Percentiles rank a stretch among this genome's conserved stretches.
phyloP scores from a whole-genome alignment of 2,329 filamentous ascomycete species.

The Fusarium xylarioides region DNA sequence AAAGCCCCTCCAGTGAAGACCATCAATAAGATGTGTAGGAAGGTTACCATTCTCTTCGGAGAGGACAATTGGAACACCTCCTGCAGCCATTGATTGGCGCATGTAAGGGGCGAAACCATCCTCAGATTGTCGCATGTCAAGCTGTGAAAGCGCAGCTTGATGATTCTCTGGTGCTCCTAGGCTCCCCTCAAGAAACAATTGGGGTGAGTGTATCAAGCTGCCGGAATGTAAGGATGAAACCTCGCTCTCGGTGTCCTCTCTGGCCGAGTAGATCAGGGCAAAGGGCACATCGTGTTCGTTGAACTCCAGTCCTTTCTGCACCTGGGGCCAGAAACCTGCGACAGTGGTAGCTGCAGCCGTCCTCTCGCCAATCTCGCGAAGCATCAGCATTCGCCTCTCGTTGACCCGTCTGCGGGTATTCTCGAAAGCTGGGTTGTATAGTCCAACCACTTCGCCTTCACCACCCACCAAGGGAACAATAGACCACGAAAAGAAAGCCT shows the following conservation, averaged over 20 bases:
- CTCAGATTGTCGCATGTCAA: conserved; percentile 75
- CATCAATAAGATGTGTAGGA: conserved; percentile 70
- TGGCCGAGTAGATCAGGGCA: conserved; percentile 78
- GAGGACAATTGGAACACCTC: conserved; percentile 72
- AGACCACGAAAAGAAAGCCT: conserved; percentile 85
- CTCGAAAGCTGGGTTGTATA: conserved; percentile 85
- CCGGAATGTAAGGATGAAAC: conserved; percentile 76
- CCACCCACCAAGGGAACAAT: conserved; percentile 80
- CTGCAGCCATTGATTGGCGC: conserved; percentile 75
- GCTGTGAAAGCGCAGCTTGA: conserved; percentile 62
- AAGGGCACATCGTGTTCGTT: conserved; percentile 83
- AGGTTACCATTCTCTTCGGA: conserved; percentile 73
- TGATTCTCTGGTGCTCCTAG: conserved; percentile 75
- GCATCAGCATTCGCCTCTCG: conserved; percentile 80
- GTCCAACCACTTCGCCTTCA: conserved; percentile 76
- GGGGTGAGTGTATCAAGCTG: conserved; percentile 67
- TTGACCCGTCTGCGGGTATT: conserved; percentile 82
- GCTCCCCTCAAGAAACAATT: conserved; percentile 75
- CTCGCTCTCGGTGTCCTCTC: conserved; percentile 76
- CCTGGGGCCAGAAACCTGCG: conserved; percentile 76
- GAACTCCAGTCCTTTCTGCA: conserved; percentile 73
- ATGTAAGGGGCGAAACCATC: conserved; percentile 82
- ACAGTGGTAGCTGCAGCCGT: conserved; percentile 78
- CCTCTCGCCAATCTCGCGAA: conserved; percentile 80
- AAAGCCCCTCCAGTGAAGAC: conserved; percentile 75